Evolutionary conservation across 768 basidiomycete genomes (phyloP), one percentile per base, ranked within the genome.

Genomic region (Boletus rubroflammeus): DNA sequence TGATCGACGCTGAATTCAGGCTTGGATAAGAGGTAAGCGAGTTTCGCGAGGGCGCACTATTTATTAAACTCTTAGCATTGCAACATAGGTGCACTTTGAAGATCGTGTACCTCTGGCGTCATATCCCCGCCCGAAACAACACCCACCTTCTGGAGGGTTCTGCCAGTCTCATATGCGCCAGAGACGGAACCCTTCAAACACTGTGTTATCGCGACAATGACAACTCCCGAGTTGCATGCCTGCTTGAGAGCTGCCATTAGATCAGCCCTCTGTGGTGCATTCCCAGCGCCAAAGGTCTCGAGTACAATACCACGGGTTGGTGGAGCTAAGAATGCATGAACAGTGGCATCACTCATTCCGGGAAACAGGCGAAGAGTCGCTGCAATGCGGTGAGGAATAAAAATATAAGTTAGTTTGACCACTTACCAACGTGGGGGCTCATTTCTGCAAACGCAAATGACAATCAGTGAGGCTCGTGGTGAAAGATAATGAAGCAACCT

Each of bases 251-350:
- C 86, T n/a, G 78, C 69, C 66, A 90, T 79, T 19, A 97, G 72
- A 59, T 93, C 93, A 45, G 77, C 55, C 13, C 90, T 80, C 62
- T 92, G 86, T 0, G 95, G 93, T 10, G 93, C 91, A 70, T 98
- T 98, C 0, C 95, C 95, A 1, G 93, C 85, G 7, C 95, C 95
- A 68, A 91, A 98, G 2, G 90, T 92, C 67, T 96, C 91, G 2
- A 98, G 76, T 10, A 98, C 86, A 3, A 94, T 86, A 4, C 93
- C 94, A 29, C 79, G 81, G 8, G 85, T 82, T 5, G 88, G 86
- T 11, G 87, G 83, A 45, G 75, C 77, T 15, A 93, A 79, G 66
- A 94, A 94, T 3, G 88, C 85, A 17, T 76, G 83, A 44, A 94
- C 74, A 3, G 89, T 90, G 10, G 81, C 75, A 0, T 81, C 78